A percentile compares a stretch with the other conserved stretches of the same genome.
Conservation (phyloP, 2,329 filamentous ascomycete species). For the Fusarium compactum region DNA sequence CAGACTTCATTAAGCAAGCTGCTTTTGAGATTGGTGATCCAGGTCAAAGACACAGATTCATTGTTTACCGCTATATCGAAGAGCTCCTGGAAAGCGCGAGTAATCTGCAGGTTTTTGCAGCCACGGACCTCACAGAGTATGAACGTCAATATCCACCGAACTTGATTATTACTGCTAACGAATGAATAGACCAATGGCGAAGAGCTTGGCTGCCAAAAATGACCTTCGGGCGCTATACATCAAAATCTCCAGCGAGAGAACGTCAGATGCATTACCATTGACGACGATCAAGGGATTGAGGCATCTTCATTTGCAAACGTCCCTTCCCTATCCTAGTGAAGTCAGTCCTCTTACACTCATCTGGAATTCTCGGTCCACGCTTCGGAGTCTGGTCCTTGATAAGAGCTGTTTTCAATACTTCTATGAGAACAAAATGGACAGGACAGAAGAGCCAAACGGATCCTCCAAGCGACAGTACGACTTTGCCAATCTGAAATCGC, state of each 20-base stretch:
- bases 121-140: conserved; percentile 23
- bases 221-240: conserved; percentile 32
- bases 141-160: rapidly evolving
- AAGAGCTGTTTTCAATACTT: neutral
- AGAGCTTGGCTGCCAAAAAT: conserved; percentile 18
- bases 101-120: conserved; percentile 36
- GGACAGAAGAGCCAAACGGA: rapidly evolving
- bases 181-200: conserved; percentile 14
- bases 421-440: neutral
- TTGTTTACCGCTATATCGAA: conserved; percentile 35
- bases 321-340: rapidly evolving
- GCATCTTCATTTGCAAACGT: neutral
- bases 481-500: conserved; percentile 16
- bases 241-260: neutral
- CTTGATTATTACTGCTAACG: neutral
- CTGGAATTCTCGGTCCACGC: conserved; percentile 34
- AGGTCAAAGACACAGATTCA: conserved; percentile 20
- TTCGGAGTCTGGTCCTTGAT: conserved; percentile 6
- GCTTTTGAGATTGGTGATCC: conserved; percentile 13
- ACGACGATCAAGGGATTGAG: conserved; percentile 7
- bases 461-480: neutral
- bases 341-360: neutral
- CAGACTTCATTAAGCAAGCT: conserved; percentile 20
- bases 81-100: conserved; percentile 27
- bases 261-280: neutral